Conservation (phyloP, 345 rosid genomes). For the Populus davidiana region DNA sequence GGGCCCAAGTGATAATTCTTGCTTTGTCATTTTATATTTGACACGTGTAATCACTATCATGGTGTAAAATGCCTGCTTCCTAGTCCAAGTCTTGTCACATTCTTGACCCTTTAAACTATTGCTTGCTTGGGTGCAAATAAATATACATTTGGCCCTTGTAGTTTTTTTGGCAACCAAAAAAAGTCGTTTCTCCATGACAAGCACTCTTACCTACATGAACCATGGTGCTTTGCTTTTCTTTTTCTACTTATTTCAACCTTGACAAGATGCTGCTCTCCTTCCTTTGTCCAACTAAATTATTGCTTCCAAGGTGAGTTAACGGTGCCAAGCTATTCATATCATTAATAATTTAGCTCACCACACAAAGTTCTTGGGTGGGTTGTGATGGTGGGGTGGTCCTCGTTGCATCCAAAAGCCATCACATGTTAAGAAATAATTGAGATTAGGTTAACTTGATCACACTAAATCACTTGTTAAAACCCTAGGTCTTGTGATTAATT, state of each 20-base stretch:
- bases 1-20: not conserved
- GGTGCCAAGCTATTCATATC: not conserved
- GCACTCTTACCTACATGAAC: no score
- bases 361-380: not conserved
- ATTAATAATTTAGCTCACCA: not conserved
- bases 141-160: not conserved
- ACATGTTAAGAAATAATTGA: not conserved
- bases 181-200: not conserved
- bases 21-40: not conserved
- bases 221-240: no score
- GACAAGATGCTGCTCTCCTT: not conserved
- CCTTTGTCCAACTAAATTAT: not conserved
- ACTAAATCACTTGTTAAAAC: not conserved
- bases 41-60: slow-evolving; percentile 15
- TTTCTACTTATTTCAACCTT: no score
- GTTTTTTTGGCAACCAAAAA: not conserved
- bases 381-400: not conserved
- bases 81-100: slow-evolving; percentile 7
- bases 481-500: not conserved
- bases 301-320: not conserved
- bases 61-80: slow-evolving; percentile 5
- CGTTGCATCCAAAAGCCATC: not conserved
- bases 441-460: not conserved
- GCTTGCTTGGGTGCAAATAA: not conserved
- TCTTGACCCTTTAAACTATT: not conserved